Conservation (phyloP, 768 basidiomycete species). For the Naganishia onofrii region DNA sequence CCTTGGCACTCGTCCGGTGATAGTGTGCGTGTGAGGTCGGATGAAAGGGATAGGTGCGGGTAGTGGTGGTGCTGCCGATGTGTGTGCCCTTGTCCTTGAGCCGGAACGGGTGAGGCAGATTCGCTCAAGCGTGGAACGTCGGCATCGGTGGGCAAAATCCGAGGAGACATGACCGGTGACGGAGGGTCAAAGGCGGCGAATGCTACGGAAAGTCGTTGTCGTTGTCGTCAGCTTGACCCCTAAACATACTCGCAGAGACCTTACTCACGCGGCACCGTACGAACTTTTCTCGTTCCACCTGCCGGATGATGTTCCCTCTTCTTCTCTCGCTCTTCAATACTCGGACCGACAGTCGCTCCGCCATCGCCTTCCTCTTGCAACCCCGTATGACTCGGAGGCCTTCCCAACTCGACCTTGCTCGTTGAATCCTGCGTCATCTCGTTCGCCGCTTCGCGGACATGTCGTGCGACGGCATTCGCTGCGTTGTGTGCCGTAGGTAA, state of each 20-base stretch:
- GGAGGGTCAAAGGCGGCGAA: constrained; percentile 30
- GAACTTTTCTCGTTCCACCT: constrained; percentile 2
- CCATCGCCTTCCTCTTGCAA: constrained; percentile 14
- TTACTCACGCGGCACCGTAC: constrained; percentile 27
- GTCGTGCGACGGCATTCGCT: background rate
- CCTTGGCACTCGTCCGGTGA: background rate
- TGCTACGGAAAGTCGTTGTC: constrained; percentile 1
- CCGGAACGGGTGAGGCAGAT: background rate
- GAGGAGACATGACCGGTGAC: constrained; percentile 27
- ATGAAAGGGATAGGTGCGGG: background rate
- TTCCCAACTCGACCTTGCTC: background rate
- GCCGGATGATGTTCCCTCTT: too few species aligned
- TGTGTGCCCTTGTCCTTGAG: background rate
- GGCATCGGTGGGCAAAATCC: constrained; percentile 2
- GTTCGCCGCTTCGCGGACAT: background rate
- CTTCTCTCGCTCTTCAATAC: too few species aligned
- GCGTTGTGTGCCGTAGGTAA: background rate
- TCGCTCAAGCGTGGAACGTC: constrained; percentile 11
- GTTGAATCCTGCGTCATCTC: background rate
- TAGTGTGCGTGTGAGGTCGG: background rate
- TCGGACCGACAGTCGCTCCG: background rate
- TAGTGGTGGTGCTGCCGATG: background rate
- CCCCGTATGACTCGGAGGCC: background rate
- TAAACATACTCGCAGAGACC: background rate
- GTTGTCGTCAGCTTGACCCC: background rate